Evolutionary conservation across 2,329 filamentous ascomycete genomes (phyloP), one percentile per base, ranked within the genome.

Genomic region (Colletotrichum shisoi): DNA sequence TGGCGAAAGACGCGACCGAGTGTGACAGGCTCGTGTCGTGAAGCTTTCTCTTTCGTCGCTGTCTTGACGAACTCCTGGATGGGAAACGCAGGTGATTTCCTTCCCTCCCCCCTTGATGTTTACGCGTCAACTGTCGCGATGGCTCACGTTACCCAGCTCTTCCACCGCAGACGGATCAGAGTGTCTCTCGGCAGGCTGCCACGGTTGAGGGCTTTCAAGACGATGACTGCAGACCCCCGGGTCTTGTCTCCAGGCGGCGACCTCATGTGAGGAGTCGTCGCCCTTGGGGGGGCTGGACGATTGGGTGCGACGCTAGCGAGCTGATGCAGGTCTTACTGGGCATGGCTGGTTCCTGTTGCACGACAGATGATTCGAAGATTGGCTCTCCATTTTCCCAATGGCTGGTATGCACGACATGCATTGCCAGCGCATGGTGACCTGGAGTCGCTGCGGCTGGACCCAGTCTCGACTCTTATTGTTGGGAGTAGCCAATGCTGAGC

Each of bases 241-340:
- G n/a, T n/a, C n/a, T n/a, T n/a, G 21, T 39, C 39, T 19, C 52
- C 9, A 34, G 31, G 40, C 45, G 45, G 59, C 63, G 21, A 15
- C 52, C 52, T 57, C 37, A 15, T 48, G 37, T 53, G 59, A 67
- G 59, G 59, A 67, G 52, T 53, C 40, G 52, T 34, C 52, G 59
- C 45, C 13, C 21, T 24, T 52, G 45, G 63, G 63, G 45, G 63
- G 63, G 52, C 59, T 58, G 59, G 46, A 21, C 59, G 40, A 63
- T 58, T 58, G 63, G 63, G 21, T 44, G 19, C 17, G 56, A 24
- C 53, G 59, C 63, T 61, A 67, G 63, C 60, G 53, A 46, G 59
- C 63, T 67, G 59, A 46, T 67, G 60, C 63, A 67, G 39, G 46
- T 19, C 19, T 48, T 4, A 27, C 24, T 27, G 53, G 46, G 37